Evolutionary conservation across 2,329 filamentous ascomycete genomes (phyloP), one percentile per base, ranked within the genome.

Genomic region (Botryotinia narcissicola): DNA sequence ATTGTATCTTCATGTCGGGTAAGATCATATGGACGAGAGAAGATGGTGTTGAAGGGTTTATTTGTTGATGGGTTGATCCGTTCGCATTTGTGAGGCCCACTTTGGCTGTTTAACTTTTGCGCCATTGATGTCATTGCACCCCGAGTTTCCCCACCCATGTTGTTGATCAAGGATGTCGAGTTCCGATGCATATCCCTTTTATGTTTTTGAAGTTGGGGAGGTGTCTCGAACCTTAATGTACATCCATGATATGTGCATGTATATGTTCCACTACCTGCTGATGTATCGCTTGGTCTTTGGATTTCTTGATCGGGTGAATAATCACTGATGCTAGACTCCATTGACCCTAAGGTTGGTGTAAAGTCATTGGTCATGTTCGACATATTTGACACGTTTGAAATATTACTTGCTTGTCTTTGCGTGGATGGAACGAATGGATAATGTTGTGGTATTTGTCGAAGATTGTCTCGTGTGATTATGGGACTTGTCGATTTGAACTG

Each of bases 1-100:
- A 98, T 98, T 0, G 96, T 98, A 77, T 98, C 95, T 82, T 99
- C 96, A 81, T 99, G 96, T 35, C 96, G 88, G 0, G 96, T 99
- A 70, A 99, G 87, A 82, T 99, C 96, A 85, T 99, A 99, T 1
- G 96, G 96, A 32, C 96, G 87, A 0, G 95, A 98, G 83, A 99
- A 98, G 71, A 97, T 87, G 0, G 94, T 97, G 81, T 93, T 95
- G 87, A 96, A 98, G 0, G 94, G 92, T 84, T 98, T 98, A 76
- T 94, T 93, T 0, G 96, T 98, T 76, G 93, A 95, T 2, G 95
- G 95, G 83, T 98, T 98, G 84, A 95, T 93, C 77, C 95, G 90
- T 80, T 95, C 93, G 83, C 96, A 99, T 79, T 91, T 92, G 85
- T 98, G 96, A 46, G 96, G 96, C 0, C 96, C 96, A 16, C 94